A percentile compares a stretch with the other conserved stretches of the same genome.
phyloP scores from a whole-genome alignment of 2,329 filamentous ascomycete species.

The Fusarium temperatum region DNA sequence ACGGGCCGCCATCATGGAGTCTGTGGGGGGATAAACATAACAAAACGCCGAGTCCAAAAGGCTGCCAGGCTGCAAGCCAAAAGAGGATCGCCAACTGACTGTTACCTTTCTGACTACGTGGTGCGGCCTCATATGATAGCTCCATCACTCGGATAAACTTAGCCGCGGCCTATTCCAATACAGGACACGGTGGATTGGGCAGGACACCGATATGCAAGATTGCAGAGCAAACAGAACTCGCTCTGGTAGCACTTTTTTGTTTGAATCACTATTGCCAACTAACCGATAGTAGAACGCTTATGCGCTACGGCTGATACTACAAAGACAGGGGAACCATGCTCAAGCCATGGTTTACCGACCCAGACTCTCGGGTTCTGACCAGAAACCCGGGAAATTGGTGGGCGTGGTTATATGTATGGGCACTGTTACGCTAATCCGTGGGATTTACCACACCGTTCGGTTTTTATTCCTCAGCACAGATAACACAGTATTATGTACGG shows the following conservation, averaged over 20 bases:
- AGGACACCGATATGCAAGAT: not conserved
- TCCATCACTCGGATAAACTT: constrained; percentile 14
- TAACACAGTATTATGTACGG: not conserved
- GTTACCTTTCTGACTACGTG: constrained; percentile 14
- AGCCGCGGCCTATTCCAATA: constrained; percentile 20
- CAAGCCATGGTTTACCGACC: constrained; percentile 48
- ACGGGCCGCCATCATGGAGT: constrained; percentile 41
- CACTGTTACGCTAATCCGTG: not conserved
- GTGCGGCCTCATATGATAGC: constrained; percentile 8
- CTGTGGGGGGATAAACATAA: constrained; percentile 20
- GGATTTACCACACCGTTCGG: not conserved
- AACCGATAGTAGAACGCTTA: not conserved
- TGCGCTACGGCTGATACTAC: constrained; percentile 27
- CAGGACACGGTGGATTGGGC: not conserved
- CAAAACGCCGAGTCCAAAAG: constrained; percentile 20
- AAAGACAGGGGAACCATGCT: constrained; percentile 45
- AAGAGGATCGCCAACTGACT: constrained; percentile 24
- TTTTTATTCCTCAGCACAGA: not conserved
- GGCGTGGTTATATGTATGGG: constrained; percentile 23
- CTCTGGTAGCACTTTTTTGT: not conserved
- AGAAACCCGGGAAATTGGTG: constrained; percentile 44
- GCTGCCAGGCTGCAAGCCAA: constrained; percentile 25
- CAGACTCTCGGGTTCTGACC: constrained; percentile 48
- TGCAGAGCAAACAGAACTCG: not conserved
- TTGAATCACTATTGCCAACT: not conserved